phyloP scores from a whole-genome alignment of 345 rosid genomes.

The Kernera saxatilis region DNA sequence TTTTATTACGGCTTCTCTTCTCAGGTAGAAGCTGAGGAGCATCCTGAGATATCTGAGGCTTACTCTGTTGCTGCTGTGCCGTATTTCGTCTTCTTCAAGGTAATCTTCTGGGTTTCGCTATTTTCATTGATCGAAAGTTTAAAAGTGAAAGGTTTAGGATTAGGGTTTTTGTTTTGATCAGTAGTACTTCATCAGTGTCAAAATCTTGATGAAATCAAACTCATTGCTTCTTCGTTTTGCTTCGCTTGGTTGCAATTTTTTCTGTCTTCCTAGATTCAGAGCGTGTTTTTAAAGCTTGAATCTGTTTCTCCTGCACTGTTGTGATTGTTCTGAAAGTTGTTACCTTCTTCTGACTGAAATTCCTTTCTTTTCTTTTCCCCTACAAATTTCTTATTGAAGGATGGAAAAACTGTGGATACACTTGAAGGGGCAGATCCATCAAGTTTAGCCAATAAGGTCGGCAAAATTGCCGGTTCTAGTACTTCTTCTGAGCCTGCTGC shows the following conservation, averaged over 20 bases:
- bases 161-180: slow-evolving; percentile 3
- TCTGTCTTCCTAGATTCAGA: not conserved
- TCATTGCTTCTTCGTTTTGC: not conserved
- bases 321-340: slow-evolving; percentile 7
- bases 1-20: not conserved
- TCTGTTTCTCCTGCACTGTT: not conserved
- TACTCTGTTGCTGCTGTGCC: slow-evolving; percentile 89
- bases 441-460: slow-evolving; percentile 87
- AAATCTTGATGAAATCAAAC: not conserved
- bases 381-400: slow-evolving; percentile 36
- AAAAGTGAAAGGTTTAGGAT: not conserved
- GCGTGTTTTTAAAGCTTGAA: not conserved
- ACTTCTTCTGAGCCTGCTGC: slow-evolving; percentile 77
- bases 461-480: slow-evolving; percentile 61
- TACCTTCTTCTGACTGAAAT: not conserved
- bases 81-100: slow-evolving; percentile 85
- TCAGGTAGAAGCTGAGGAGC: slow-evolving; percentile 98
- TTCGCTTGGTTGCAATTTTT: not conserved
- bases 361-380: not conserved
- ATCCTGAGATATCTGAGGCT: slow-evolving; percentile 82
- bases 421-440: slow-evolving; percentile 98
- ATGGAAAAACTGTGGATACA: slow-evolving; percentile 69
- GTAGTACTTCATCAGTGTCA: not conserved
- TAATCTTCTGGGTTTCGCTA: not conserved
- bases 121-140: not conserved